Conservation (phyloP, 2,329 filamentous ascomycete species). For the Boeremia exigua region DNA sequence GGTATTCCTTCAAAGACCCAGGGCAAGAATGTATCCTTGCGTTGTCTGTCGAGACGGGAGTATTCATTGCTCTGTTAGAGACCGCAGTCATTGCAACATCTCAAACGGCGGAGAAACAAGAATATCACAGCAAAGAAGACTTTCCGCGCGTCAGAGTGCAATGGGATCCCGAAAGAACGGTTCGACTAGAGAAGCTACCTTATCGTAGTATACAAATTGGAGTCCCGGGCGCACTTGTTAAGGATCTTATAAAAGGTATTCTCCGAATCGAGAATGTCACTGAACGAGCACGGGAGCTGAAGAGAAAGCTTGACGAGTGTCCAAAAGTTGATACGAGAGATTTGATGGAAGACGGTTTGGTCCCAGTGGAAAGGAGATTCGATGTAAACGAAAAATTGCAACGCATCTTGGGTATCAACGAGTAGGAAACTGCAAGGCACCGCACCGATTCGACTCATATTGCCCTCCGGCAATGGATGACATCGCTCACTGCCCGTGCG, state of each 20-base stretch:
- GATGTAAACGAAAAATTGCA: not conserved
- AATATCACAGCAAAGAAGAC: not conserved
- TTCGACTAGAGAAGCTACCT: not conserved
- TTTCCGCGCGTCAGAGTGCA: not conserved
- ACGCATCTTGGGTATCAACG: not conserved
- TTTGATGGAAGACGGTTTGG: not conserved
- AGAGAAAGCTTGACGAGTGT: not conserved
- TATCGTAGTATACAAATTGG: not conserved
- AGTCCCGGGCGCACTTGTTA: not conserved
- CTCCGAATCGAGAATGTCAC: not conserved
- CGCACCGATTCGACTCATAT: too few species aligned
- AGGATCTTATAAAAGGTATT: not conserved
- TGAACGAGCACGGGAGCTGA: not conserved
- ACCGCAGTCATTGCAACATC: not conserved
- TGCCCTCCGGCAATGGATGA: too few species aligned
- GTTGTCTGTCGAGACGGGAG: not conserved
- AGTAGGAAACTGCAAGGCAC: not conserved
- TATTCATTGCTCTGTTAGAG: not conserved
- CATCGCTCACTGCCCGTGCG: not conserved
- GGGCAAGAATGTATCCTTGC: not conserved
- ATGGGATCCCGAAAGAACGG: not conserved
- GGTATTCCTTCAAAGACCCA: not conserved
- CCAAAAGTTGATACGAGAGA: too few species aligned
- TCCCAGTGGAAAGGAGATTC: not conserved
- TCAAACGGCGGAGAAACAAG: not conserved